These are phyloP conservation scores for Vitis cinerea DNA, from an alignment of 164 flowering plant genomes.

Conservation along the genomic window DNA sequence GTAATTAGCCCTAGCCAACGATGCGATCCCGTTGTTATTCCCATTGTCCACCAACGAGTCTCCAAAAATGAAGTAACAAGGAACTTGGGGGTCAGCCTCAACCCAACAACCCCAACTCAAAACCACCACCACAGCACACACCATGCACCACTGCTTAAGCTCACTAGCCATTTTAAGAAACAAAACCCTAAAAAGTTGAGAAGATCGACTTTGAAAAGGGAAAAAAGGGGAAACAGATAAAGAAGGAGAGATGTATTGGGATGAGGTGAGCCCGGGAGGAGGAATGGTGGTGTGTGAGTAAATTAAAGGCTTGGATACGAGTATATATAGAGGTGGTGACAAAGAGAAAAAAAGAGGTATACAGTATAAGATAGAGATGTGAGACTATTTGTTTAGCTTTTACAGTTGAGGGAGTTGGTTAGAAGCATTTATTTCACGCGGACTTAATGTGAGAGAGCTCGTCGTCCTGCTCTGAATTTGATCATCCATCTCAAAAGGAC, in stretches of 20 bases:
- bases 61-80: conserved; percentile 79
- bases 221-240: background rate
- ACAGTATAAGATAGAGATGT: too few species aligned
- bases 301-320: background rate
- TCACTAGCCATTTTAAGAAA: conserved; percentile 1
- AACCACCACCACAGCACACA: conserved; percentile 7
- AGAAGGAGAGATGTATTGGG: background rate
- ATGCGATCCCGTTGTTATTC: conserved; percentile 56
- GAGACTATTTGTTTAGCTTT: conserved; percentile 8
- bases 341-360: background rate
- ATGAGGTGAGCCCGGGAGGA: background rate
- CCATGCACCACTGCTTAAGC: conserved; percentile 5
- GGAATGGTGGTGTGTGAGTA: conserved; percentile 6
- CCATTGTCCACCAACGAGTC: conserved; percentile 85
- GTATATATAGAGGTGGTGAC: conserved; percentile 12
- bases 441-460: conserved; percentile 22
- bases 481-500: too few species aligned
- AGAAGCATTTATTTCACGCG: conserved; percentile 49
- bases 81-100: conserved; percentile 44
- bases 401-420: conserved; percentile 30
- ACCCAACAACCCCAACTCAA: background rate
- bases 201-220: background rate
- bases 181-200: background rate
- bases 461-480: too few species aligned
- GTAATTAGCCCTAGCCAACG: conserved; percentile 67